Conservation (phyloP, 2,329 filamentous ascomycete genomes). For the Epichloe scottii region DNA sequence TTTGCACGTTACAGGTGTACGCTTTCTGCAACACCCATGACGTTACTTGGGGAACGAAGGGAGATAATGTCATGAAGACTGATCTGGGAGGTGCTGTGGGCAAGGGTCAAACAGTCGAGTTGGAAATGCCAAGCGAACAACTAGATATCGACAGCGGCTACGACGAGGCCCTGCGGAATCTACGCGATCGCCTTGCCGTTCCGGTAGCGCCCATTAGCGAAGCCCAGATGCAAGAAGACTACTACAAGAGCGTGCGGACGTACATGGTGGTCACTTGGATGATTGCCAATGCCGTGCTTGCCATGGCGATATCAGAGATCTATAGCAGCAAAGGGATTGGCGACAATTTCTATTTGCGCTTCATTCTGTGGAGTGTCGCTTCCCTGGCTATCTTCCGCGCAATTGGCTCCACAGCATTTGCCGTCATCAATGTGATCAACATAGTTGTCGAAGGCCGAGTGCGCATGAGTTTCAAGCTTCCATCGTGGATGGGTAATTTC, state of each 20-base stretch:
- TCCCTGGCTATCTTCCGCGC: slow-evolving; percentile 78
- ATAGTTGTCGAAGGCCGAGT: slow-evolving; percentile 78
- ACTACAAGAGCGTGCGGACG: slow-evolving; percentile 92
- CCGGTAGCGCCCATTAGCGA: slow-evolving; percentile 49
- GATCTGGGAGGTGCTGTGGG: slow-evolving; percentile 80
- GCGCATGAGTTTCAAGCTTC: slow-evolving; percentile 39
- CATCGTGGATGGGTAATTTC: slow-evolving; percentile 30
- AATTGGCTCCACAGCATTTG: slow-evolving; percentile 68
- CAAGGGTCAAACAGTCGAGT: slow-evolving; percentile 70
- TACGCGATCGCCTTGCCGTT: slow-evolving; percentile 85
- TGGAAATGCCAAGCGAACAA: slow-evolving; percentile 97
- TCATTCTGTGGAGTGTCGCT: slow-evolving; percentile 89
- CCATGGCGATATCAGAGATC: slow-evolving; percentile 83
- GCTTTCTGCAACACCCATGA: slow-evolving; percentile 99
- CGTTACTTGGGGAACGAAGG: slow-evolving; percentile 97
- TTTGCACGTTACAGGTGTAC: slow-evolving; percentile 95
- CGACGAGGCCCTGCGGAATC: slow-evolving; percentile 90
- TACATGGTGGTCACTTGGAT: slow-evolving; percentile 98
- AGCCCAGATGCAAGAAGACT: slow-evolving; percentile 87
- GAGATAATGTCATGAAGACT: slow-evolving; percentile 87
- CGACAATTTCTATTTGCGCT: slow-evolving; percentile 79
- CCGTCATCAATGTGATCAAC: slow-evolving; percentile 72
- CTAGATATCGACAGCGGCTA: slow-evolving; percentile 97
- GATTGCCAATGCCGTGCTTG: slow-evolving; percentile 78
- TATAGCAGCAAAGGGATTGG: slow-evolving; percentile 62